A percentile compares a stretch with the other conserved stretches of the same genome.
phyloP scores from a whole-genome alignment of 2,329 filamentous ascomycete genomes.

The Sporothrix sp. region DNA sequence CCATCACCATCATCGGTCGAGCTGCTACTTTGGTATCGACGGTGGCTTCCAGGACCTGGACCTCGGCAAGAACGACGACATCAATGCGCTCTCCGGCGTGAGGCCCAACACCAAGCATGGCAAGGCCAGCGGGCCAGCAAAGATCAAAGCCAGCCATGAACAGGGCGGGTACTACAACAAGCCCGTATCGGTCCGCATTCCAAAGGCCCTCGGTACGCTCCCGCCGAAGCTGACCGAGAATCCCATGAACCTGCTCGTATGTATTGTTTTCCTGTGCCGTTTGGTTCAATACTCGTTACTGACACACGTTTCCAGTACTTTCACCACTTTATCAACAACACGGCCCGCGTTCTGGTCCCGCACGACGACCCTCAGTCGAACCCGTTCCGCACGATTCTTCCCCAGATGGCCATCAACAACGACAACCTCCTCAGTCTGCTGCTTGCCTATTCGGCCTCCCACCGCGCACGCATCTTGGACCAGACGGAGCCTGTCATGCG shows the following conservation, averaged over 20 bases:
- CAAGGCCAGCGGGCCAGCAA: constrained; percentile 16
- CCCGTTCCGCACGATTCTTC: constrained; percentile 40
- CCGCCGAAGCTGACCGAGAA: constrained; percentile 52
- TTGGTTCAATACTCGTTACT: not conserved
- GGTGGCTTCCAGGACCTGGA: constrained; percentile 61
- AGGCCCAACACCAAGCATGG: not conserved
- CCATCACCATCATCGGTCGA: constrained; percentile 18
- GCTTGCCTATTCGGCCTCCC: constrained; percentile 74
- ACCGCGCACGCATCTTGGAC: constrained; percentile 63
- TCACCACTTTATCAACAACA: constrained; percentile 67
- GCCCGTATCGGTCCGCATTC: constrained; percentile 52
- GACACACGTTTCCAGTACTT: constrained; percentile 33
- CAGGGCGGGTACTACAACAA: constrained; percentile 59
- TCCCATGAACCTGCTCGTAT: constrained; percentile 64
- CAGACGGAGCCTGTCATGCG: constrained; percentile 66
- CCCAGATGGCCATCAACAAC: constrained; percentile 56
- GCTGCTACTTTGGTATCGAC: constrained; percentile 59
- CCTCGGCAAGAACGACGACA: constrained; percentile 60
- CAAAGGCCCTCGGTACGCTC: constrained; percentile 38
- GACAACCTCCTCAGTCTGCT: constrained; percentile 66
- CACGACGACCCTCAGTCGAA: constrained; percentile 45
- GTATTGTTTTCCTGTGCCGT: constrained; percentile 11
- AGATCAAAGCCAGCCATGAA: constrained; percentile 22
- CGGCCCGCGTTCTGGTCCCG: constrained; percentile 47
- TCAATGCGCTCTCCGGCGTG: constrained; percentile 47